Conservation (phyloP, 192 early-diverging fungal genomes). For the Rhizoclosmatium sp. region DNA sequence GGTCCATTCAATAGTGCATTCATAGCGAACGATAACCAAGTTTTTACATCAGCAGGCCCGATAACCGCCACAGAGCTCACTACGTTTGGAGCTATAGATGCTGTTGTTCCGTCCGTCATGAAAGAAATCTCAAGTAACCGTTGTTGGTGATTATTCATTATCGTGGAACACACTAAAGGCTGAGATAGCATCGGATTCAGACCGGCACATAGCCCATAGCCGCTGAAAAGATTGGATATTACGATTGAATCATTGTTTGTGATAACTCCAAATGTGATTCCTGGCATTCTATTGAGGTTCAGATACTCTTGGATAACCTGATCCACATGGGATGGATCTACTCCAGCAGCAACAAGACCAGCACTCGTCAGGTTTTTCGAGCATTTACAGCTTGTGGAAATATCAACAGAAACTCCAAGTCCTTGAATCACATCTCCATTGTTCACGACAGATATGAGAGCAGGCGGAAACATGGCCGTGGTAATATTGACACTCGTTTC, state of each 20-base stretch:
- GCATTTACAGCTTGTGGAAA: conserved; percentile 20
- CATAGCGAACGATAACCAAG: conserved; percentile 6
- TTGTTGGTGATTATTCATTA: conserved; percentile 16
- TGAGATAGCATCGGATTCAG: neutral
- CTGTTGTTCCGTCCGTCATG: conserved; percentile 31
- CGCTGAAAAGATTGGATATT: conserved; percentile 17
- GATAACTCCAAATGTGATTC: conserved; percentile 1
- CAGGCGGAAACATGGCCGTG: conserved; percentile 7
- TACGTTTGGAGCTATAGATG: conserved; percentile 13
- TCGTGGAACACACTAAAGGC: conserved; percentile 18
- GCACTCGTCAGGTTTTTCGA: neutral
- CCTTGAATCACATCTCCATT: conserved; percentile 30
- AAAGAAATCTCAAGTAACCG: conserved; percentile 9
- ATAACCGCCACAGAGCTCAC: neutral
- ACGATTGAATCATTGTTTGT: neutral
- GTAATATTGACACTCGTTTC: conserved; percentile 10
- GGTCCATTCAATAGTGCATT: neutral
- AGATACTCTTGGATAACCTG: neutral
- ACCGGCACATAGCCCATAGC: conserved; percentile 12
- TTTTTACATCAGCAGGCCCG: neutral
- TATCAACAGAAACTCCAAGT: conserved; percentile 23
- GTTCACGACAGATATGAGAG: neutral
- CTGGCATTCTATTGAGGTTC: neutral
- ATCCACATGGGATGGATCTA: neutral
- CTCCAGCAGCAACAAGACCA: conserved; percentile 8